Evolutionary conservation across 306 rosid species (phyloP).

Genomic region (Medicago lupulina): DNA sequence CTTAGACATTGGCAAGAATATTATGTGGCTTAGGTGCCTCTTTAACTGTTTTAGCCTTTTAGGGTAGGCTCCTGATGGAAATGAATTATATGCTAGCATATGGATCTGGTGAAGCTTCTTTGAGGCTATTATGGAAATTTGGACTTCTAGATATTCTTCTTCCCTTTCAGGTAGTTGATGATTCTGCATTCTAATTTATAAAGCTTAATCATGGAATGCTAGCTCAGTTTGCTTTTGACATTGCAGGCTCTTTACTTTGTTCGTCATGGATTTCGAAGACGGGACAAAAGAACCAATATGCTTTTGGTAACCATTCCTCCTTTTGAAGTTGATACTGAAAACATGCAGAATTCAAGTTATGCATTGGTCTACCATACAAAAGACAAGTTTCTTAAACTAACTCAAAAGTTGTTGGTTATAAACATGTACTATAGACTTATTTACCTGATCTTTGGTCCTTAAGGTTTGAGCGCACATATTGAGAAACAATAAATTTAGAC

Average conservation of each 20-base stretch:
- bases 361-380: background rate
- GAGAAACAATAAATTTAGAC: background rate
- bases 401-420: conserved; percentile 31
- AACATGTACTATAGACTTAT: too few species aligned
- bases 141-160: conserved; percentile 86
- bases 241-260: conserved; percentile 89
- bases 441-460: background rate
- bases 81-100: conserved; percentile 88
- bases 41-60: conserved; percentile 38
- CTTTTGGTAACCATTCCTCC: conserved; percentile 69
- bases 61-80: conserved; percentile 91
- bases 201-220: conserved; percentile 32
- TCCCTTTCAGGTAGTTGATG: conserved; percentile 68
- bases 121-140: conserved; percentile 82
- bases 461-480: background rate
- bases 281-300: conserved; percentile 83
- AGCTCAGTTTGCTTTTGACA: conserved; percentile 37
- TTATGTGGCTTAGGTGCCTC: conserved; percentile 39
- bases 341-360: background rate
- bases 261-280: conserved; percentile 70
- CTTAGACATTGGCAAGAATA: conserved; percentile 21
- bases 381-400: conserved; percentile 25
- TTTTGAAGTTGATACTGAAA: conserved; percentile 33
- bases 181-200: conserved; percentile 29
- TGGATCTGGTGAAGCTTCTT: conserved; percentile 89